These are phyloP conservation scores for Circinella minor DNA, from an alignment of 371 early-diverging fungal genomes.

Conservation along the genomic window DNA sequence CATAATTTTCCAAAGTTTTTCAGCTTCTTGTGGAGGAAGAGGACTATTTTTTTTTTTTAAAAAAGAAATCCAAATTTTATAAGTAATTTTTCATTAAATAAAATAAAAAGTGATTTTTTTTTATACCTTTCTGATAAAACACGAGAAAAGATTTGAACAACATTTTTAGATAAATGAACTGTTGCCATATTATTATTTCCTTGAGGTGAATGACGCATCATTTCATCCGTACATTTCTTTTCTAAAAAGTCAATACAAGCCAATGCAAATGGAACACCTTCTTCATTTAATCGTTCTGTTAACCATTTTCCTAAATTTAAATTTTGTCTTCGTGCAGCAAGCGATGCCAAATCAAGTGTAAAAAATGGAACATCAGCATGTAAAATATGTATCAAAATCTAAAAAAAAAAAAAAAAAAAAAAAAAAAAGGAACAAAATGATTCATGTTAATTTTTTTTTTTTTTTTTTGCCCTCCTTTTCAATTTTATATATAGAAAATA, in stretches of 20 bases:
- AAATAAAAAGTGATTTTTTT: no score
- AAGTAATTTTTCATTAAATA: not conserved
- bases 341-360: conserved; percentile 80
- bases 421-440: no score
- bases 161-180: conserved; percentile 69
- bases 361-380: conserved; percentile 73
- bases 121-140: conserved; percentile 62
- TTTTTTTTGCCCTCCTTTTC: no score
- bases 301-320: conserved; percentile 90
- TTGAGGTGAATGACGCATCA: conserved; percentile 38
- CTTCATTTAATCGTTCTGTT: conserved; percentile 64
- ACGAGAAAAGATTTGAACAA: conserved; percentile 70
- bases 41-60: no score
- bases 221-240: conserved; percentile 67
- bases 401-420: not conserved
- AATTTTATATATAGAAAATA: not conserved
- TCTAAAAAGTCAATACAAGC: conserved; percentile 79
- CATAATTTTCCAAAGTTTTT: conserved; percentile 35
- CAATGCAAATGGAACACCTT: conserved; percentile 69
- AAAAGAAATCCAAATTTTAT: not conserved
- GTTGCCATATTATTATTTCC: conserved; percentile 36
- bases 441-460: not conserved
- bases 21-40: conserved; percentile 36
- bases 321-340: conserved; percentile 82
- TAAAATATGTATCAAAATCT: conserved; percentile 76